phyloP scores from a whole-genome alignment of 139 green algal species.

The Choricystis sp. region DNA sequence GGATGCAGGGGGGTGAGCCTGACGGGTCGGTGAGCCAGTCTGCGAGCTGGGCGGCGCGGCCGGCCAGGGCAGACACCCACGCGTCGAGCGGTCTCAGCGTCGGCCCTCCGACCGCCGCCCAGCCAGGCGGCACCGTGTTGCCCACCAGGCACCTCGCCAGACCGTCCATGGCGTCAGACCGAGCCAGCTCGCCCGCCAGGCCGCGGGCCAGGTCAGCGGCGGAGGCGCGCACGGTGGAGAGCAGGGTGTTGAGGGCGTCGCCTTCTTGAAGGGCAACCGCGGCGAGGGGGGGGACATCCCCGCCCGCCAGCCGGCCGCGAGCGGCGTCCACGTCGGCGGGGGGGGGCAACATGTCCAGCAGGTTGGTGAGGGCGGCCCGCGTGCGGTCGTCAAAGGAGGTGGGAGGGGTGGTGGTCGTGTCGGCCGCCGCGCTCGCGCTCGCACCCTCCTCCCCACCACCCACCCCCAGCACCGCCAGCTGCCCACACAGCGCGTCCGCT shows the following conservation, averaged over 20 bases:
- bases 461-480: conserved; percentile 30
- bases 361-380: neutral
- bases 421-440: conserved; percentile 14
- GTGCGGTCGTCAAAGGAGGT: neutral
- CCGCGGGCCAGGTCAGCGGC: conserved; percentile 79
- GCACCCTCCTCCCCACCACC: conserved; percentile 2
- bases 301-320: neutral
- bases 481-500: conserved; percentile 29
- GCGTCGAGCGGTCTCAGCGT: conserved; percentile 50
- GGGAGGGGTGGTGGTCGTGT: conserved; percentile 4
- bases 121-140: conserved; percentile 29
- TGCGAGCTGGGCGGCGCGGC: conserved; percentile 53
- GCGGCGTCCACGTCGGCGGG: neutral
- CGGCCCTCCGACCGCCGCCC: conserved; percentile 64
- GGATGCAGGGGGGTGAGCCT: neutral
- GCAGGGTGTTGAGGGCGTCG: conserved; percentile 77
- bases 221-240: conserved; percentile 56
- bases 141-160: conserved; percentile 4
- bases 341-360: neutral
- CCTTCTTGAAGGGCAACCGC: conserved; percentile 40
- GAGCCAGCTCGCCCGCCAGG: conserved; percentile 83
- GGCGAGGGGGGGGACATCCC: neutral
- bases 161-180: conserved; percentile 62
- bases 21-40: conserved; percentile 69
- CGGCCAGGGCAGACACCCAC: conserved; percentile 55